Evolutionary conservation across 164 flowering plant species (phyloP).

Genomic region (Magnolia changhungtana): DNA sequence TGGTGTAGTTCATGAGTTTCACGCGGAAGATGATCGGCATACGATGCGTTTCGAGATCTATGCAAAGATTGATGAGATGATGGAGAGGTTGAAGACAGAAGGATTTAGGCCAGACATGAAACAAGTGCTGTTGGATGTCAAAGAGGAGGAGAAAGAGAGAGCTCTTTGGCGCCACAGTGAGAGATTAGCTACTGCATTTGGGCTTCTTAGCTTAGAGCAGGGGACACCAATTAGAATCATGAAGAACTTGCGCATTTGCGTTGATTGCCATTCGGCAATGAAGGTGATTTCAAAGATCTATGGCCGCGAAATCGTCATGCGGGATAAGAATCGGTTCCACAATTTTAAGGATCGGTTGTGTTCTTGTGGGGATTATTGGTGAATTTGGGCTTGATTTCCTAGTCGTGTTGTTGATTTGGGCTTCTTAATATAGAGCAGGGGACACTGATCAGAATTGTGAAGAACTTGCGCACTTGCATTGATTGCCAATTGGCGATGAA

Average conservation of each 20-base stretch:
- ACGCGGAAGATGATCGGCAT: constrained; percentile 18
- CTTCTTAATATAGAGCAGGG: no score
- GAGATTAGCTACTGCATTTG: constrained; percentile 25
- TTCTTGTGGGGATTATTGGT: constrained; percentile 21
- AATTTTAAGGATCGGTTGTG: constrained; percentile 6
- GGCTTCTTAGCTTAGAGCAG: constrained; percentile 14
- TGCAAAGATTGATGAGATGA: constrained; percentile 15
- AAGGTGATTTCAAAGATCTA: constrained; percentile 20
- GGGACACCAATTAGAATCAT: constrained; percentile 23
- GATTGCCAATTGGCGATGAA: constrained; percentile 87
- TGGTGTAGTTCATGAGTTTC: constrained; percentile 57
- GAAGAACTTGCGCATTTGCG: constrained; percentile 26
- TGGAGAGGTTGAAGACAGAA: constrained; percentile 5
- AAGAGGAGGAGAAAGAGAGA: constrained; percentile 22
- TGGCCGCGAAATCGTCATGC: constrained; percentile 16
- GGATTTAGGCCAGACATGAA: constrained; percentile 19
- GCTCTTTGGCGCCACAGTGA: constrained; percentile 17
- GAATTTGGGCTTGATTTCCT: neutral
- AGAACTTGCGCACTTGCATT: constrained; percentile 87
- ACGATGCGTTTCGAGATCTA: constrained; percentile 10
- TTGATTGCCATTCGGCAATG: constrained; percentile 26
- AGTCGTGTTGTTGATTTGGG: no score
- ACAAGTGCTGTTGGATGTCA: constrained; percentile 20
- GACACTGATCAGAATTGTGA: no score
- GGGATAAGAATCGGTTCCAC: constrained; percentile 25